Base-by-base conservation (phyloP, 306 rosid species). In the Citrullus amarus region DNA sequence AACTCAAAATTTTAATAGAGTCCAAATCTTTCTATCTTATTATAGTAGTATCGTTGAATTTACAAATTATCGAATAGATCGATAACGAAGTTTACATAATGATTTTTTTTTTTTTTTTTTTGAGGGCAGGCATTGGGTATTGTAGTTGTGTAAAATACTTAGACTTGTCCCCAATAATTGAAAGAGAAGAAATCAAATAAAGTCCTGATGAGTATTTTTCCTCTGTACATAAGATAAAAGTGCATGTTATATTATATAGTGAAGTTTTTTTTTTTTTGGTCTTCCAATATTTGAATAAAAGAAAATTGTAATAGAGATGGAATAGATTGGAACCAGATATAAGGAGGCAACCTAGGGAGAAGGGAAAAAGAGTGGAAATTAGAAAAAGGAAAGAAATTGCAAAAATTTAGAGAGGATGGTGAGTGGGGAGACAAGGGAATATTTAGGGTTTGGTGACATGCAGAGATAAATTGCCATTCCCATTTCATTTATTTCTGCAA, bases 401-500 rank as follows among this genome's bases (percentile, higher is more conserved):
- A 48, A 74, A 74, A 53, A 15, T 65, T 16, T n/a, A 75, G 89
- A 80, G 88, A 83, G 79, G 86, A 88, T 86, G 81, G 85, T 77
- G 85, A 87, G 90, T 83, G 89, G 83, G 90, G 82, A 81, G 86
- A 80, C 80, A 79, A 82, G 22, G 84, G 96, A 92, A 92, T 89
- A 89, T 90, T 89, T 92, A 83, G 97, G 88, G 83, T 84, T 84
- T 53, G 82, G 82, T 84, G 96, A 89, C 89, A 83, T 88, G 89
- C 89, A 88, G 76, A 77, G 81, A 68, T 28, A 43, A 43, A 60
- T 32, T 32, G 36, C 36, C 36, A 32, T 32, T 32, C 36, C 56
- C 58, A 60, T 39, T 80, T 51, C 78, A 74, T 74, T 74, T 79
- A 39, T 78, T 80, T 85, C 78, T 60, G 71, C 73, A 66, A 53